Conservation (phyloP, 345 rosid genomes). For the Dipteronia dyeriana region DNA sequence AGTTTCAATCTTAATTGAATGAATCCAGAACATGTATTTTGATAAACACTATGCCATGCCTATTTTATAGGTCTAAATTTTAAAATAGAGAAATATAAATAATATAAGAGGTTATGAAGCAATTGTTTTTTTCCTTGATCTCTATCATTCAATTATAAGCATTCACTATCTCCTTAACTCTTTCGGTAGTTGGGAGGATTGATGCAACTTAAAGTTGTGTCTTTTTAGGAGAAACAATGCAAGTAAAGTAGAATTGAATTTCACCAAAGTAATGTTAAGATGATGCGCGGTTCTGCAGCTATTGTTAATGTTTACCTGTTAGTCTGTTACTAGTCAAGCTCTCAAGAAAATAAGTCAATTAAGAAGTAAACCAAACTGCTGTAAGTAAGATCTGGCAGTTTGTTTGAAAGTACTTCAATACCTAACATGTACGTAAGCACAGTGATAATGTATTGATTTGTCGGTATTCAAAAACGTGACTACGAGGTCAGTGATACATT, state of each 20-base stretch:
- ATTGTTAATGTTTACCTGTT: not conserved
- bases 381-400: conserved; percentile 1
- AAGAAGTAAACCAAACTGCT: no score
- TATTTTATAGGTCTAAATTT: not conserved
- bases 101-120: not conserved
- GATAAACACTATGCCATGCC: not conserved
- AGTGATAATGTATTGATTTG: conserved; percentile 1
- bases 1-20: not conserved
- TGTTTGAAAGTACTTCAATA: not conserved
- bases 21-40: not conserved
- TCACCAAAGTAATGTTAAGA: not conserved
- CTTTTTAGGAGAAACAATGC: not conserved
- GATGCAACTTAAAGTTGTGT: not conserved
- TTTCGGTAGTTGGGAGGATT: not conserved
- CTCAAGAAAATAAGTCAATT: not conserved
- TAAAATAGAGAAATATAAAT: not conserved
- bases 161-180: not conserved
- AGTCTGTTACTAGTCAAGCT: not conserved
- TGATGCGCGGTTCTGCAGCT: not conserved
- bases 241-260: not conserved
- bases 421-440: not conserved
- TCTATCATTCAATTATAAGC: not conserved
- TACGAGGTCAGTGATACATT: not conserved
- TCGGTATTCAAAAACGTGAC: not conserved
- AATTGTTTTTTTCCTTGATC: no score